A percentile compares a stretch with the other conserved stretches of the same genome.
Evolutionary conservation across 2,329 filamentous ascomycete genomes (phyloP).

Genomic region (Colletotrichum sp.): DNA sequence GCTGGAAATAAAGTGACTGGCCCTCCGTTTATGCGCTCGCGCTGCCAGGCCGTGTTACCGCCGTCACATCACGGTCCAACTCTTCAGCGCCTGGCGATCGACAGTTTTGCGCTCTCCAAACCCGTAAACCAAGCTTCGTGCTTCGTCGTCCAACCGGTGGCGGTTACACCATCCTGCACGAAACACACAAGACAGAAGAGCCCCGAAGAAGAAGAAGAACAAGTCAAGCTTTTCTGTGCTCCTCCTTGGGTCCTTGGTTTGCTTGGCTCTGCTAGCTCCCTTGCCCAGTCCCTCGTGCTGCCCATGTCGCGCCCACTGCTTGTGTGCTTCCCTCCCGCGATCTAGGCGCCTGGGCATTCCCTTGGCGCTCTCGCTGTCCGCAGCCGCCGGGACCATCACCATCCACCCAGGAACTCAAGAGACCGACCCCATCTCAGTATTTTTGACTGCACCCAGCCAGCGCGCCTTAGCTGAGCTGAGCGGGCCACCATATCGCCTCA

Average conservation of each 20-base stretch:
- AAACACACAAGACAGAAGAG: neutral
- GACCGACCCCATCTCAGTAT: neutral
- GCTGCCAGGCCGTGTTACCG: neutral
- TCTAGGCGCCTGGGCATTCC: conserved; percentile 18
- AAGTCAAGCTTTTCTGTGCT: conserved; percentile 12
- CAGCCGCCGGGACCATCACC: neutral
- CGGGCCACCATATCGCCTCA: neutral
- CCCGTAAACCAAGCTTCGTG: neutral
- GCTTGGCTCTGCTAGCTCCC: conserved; percentile 14
- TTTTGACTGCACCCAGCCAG: neutral
- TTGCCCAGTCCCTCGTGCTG: neutral
- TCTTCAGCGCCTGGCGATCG: neutral
- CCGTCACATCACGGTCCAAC: neutral
- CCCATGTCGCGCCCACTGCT: neutral
- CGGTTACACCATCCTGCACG: neutral
- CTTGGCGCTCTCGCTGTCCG: neutral
- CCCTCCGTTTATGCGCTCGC: neutral
- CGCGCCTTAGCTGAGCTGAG: neutral
- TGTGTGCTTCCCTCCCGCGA: neutral
- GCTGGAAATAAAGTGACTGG: neutral
- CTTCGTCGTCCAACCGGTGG: neutral
- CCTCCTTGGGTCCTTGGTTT: neutral
- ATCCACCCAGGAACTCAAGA: neutral
- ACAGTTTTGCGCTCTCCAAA: neutral
- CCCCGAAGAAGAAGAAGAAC: neutral